These are phyloP conservation scores for Curvularia lunata DNA, from an alignment of 2,329 filamentous ascomycete species.

Conservation along the genomic window DNA sequence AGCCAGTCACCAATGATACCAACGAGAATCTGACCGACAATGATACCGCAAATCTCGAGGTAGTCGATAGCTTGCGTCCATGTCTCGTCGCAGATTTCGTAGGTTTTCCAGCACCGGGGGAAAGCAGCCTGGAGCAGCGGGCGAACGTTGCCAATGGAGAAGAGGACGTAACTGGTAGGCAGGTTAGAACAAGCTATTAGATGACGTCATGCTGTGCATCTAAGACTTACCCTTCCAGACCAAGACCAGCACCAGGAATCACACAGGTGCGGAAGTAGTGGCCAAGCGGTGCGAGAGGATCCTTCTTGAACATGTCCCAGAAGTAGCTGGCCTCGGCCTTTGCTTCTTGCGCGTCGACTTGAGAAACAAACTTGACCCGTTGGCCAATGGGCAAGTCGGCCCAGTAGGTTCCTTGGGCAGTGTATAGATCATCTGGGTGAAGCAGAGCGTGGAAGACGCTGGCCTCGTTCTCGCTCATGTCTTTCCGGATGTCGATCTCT, in stretches of 20 bases:
- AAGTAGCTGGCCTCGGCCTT: slow-evolving; percentile 70
- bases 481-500: slow-evolving; percentile 45
- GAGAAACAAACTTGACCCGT: slow-evolving; percentile 75
- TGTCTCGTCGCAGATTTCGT: slow-evolving; percentile 72
- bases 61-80: slow-evolving; percentile 89
- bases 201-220: neutral
- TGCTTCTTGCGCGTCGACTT: slow-evolving; percentile 74
- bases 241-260: slow-evolving; percentile 87
- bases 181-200: slow-evolving; percentile 7
- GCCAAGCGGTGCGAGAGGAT: slow-evolving; percentile 80
- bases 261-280: slow-evolving; percentile 93
- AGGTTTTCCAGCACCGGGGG: slow-evolving; percentile 74
- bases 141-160: slow-evolving; percentile 93
- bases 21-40: slow-evolving; percentile 84
- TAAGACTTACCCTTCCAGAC: slow-evolving; percentile 72
- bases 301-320: slow-evolving; percentile 81
- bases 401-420: slow-evolving; percentile 85
- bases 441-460: slow-evolving; percentile 78
- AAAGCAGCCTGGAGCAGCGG: slow-evolving; percentile 80
- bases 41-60: slow-evolving; percentile 92
- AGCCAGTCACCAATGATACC: slow-evolving; percentile 82
- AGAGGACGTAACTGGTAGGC: slow-evolving; percentile 77
- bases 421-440: slow-evolving; percentile 88
- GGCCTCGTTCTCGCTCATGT: slow-evolving; percentile 65
- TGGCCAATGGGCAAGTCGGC: slow-evolving; percentile 77